phyloP scores from a whole-genome alignment of 495 filamentous ascomycete species.

The Endocarpon pusillum region DNA sequence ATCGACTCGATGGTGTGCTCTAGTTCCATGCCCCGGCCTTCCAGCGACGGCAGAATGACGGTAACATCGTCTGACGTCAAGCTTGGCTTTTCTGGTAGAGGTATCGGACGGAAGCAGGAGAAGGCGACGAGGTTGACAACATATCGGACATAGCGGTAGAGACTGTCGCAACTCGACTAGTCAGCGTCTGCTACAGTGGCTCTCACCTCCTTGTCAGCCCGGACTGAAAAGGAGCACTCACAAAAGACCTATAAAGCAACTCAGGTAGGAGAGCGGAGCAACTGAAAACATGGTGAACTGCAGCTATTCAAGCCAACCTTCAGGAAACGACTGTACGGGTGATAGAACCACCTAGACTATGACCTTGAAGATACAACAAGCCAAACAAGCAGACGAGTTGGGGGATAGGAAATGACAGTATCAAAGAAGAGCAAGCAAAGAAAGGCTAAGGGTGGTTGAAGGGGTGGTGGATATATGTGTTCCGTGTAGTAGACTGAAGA shows the following conservation, averaged over 20 bases:
- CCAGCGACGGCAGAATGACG: slow-evolving; percentile 55
- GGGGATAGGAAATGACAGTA: too few species aligned
- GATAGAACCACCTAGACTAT: too few species aligned
- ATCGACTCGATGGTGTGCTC: slow-evolving; percentile 42
- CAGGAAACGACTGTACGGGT: too few species aligned
- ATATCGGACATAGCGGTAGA: slow-evolving; percentile 47
- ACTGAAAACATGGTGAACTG: slow-evolving; percentile 14
- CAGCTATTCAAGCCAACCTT: too few species aligned
- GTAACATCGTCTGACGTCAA: slow-evolving; percentile 55
- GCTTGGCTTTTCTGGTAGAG: slow-evolving; percentile 41
- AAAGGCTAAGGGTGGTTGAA: too few species aligned
- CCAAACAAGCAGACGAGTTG: too few species aligned
- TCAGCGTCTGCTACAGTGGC: slow-evolving; percentile 7
- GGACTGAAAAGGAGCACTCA: slow-evolving; percentile 16
- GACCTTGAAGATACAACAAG: too few species aligned
- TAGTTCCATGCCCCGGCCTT: slow-evolving; percentile 40
- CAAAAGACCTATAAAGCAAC: slow-evolving; percentile 28
- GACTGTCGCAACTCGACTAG: slow-evolving; percentile 15
- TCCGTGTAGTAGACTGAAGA: too few species aligned
- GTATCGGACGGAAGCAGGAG: slow-evolving; percentile 45
- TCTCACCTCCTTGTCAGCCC: too few species aligned
- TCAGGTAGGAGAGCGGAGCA: neutral
- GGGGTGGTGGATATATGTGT: too few species aligned
- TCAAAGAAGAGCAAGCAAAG: too few species aligned
- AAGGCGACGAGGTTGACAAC: slow-evolving; percentile 49